These are phyloP conservation scores for Sarcomyxa edulis DNA, from an alignment of 768 basidiomycete species.

Conservation along the genomic window DNA sequence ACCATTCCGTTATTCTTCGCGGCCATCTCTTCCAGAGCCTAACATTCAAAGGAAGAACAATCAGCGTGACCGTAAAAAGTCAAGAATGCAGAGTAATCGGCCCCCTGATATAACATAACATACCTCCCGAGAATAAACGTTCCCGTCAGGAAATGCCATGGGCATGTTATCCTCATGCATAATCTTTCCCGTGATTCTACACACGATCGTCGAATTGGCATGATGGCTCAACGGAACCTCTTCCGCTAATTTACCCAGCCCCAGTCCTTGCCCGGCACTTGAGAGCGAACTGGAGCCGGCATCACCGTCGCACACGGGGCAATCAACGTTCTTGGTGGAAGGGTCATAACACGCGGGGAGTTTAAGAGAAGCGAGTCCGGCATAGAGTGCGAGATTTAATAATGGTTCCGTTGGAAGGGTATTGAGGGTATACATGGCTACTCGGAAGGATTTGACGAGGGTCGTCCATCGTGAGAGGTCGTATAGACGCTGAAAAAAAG, in stretches of 20 bases:
- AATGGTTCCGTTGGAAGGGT: constrained; percentile 84
- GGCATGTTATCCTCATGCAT: constrained; percentile 95
- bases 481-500: constrained; percentile 64
- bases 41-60: too few species aligned
- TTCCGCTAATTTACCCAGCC: constrained; percentile 68
- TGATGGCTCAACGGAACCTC: constrained; percentile 94
- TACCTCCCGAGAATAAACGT: constrained; percentile 92
- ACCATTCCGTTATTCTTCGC: constrained; percentile 72
- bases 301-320: constrained; percentile 82
- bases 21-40: constrained; percentile 90
- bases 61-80: neutral
- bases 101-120: too few species aligned
- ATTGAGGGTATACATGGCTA: constrained; percentile 83
- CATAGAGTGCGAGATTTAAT: constrained; percentile 83
- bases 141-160: constrained; percentile 85
- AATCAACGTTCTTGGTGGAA: constrained; percentile 69
- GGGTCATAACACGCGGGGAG: constrained; percentile 76
- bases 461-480: constrained; percentile 72
- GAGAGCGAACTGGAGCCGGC: constrained; percentile 24
- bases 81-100: too few species aligned
- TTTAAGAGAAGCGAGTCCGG: constrained; percentile 88
- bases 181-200: constrained; percentile 83
- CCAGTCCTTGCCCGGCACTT: constrained; percentile 34
- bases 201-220: constrained; percentile 93
- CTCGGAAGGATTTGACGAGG: constrained; percentile 75